Base-by-base conservation (phyloP, 208 protist species). In the Leishmania gerbilli region DNA sequence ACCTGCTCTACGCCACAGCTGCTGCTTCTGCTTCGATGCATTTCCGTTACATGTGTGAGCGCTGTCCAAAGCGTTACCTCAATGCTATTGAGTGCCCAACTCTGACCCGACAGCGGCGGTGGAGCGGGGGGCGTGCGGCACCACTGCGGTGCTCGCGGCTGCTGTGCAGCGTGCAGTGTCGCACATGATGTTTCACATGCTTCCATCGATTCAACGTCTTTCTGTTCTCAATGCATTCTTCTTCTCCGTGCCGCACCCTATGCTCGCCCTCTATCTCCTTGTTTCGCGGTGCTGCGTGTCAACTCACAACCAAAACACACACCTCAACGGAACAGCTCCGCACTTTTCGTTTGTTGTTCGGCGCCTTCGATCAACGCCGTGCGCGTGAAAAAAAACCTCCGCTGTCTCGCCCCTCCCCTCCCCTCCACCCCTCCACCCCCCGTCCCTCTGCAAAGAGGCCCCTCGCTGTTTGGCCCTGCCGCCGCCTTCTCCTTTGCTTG, bases 401-500 rank as follows among this genome's bases (percentile, higher is more conserved):
- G 19, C 62, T 68, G 2, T 40, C 31, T 74, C 11, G 8, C 2
- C 27, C 24, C 45, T 1, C 62, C n/a, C 13, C 31, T 37, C 34
- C 11, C 13, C 31, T n/a, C 65, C 37, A 3, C 65, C 37, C 65
- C 31, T 8, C 19, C 37, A 17, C 34, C 13, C n/a, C 2, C n/a
- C 24, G 6, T 17, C 24, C 27, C 24, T 37, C 62, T 6, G 13
- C 37, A 55, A 27, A 55, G 69, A 74, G 45, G 24, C 40, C 24
- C 3, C 21, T 21, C 27, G 31, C 8, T 51, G 69, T 47, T 55
- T 74, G 69, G 62, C 76, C 47, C 8, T 40, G 51, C 7, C 27
- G 21, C 72, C 37, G 72, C 51, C 53, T 47, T 64, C 6, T 64
- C 13, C 40, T 31, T 56, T 79, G 74, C 47, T 68, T 76, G 40